phyloP scores from a whole-genome alignment of 108 stramenopile species.

The Cylindrotheca fusiformis region DNA sequence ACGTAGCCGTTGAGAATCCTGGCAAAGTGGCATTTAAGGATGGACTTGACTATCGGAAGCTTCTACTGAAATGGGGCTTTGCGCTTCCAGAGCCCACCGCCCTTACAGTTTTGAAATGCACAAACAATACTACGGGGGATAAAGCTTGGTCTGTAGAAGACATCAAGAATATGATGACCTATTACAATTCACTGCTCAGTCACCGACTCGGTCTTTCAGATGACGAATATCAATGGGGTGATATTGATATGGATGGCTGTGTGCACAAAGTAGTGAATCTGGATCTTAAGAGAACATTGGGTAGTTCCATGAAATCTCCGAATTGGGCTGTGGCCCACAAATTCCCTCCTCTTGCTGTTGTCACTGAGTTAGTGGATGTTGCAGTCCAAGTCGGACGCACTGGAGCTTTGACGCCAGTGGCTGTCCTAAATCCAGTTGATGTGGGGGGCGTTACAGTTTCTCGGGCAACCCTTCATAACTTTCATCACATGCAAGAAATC shows the following conservation, averaged over 20 bases:
- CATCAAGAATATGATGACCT: conserved; percentile 33
- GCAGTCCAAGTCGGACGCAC: conserved; percentile 87
- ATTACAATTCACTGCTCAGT: conserved; percentile 43
- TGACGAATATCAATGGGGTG: conserved; percentile 41
- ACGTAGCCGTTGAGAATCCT: conserved; percentile 32
- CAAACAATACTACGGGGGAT: conserved; percentile 1
- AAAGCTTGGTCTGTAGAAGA: conserved; percentile 3
- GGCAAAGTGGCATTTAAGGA: neutral
- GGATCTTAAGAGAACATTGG: conserved; percentile 44
- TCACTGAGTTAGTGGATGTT: conserved; percentile 67
- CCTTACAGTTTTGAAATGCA: conserved; percentile 24
- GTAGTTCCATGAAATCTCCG: conserved; percentile 74
- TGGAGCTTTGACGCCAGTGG: conserved; percentile 92
- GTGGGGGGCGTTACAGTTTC: conserved; percentile 83
- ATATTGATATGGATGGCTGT: conserved; percentile 88
- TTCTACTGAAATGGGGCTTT: conserved; percentile 58
- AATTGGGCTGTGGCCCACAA: conserved; percentile 94
- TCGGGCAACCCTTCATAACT: conserved; percentile 92
- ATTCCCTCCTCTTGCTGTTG: conserved; percentile 65
- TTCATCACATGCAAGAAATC: conserved; percentile 65
- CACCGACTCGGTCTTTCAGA: conserved; percentile 13
- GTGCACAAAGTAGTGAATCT: conserved; percentile 86
- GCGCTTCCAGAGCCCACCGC: conserved; percentile 47
- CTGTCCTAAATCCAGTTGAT: conserved; percentile 81
- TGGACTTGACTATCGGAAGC: conserved; percentile 35